These are phyloP conservation scores for Perkinsus olseni DNA, from an alignment of 169 alveolate genomes.

Conservation along the genomic window DNA sequence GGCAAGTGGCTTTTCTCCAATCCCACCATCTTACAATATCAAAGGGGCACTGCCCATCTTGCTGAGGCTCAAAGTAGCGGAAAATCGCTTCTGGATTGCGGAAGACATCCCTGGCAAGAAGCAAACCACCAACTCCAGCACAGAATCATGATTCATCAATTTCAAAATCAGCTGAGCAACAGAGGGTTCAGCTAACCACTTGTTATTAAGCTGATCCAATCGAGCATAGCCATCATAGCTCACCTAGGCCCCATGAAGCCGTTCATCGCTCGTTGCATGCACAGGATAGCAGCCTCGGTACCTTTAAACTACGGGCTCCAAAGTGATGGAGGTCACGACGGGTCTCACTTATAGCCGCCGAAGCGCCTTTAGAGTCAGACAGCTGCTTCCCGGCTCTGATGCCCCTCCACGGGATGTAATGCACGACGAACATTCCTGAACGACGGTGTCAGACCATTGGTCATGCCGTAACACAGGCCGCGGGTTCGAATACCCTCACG, in stretches of 20 bases:
- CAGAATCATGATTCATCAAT: background rate
- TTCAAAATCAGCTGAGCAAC: background rate
- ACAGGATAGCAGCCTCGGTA: conserved; percentile 64
- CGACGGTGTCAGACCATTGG: too few species aligned
- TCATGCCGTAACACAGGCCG: too few species aligned
- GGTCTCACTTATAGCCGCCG: conserved; percentile 71
- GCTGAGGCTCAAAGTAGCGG: conserved; percentile 23
- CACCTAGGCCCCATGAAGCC: conserved; percentile 66
- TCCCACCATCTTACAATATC: background rate
- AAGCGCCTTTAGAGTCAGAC: conserved; percentile 62
- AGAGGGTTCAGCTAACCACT: background rate
- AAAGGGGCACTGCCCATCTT: background rate
- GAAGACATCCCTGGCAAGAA: conserved; percentile 53
- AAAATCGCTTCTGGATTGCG: conserved; percentile 70
- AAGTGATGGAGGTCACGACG: conserved; percentile 38
- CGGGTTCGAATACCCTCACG: too few species aligned
- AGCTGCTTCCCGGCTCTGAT: conserved; percentile 65
- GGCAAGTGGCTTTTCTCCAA: background rate
- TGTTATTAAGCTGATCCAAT: too few species aligned
- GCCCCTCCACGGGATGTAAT: conserved; percentile 75
- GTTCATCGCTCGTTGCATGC: conserved; percentile 64
- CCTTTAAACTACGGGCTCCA: conserved; percentile 24
- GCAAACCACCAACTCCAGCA: background rate
- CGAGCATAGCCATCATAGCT: background rate
- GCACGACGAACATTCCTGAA: conserved; percentile 62